Evolutionary conservation across 768 basidiomycete species (phyloP), one percentile per base, ranked within the genome.

Genomic region (Chalciporus pseudorubinellus): DNA sequence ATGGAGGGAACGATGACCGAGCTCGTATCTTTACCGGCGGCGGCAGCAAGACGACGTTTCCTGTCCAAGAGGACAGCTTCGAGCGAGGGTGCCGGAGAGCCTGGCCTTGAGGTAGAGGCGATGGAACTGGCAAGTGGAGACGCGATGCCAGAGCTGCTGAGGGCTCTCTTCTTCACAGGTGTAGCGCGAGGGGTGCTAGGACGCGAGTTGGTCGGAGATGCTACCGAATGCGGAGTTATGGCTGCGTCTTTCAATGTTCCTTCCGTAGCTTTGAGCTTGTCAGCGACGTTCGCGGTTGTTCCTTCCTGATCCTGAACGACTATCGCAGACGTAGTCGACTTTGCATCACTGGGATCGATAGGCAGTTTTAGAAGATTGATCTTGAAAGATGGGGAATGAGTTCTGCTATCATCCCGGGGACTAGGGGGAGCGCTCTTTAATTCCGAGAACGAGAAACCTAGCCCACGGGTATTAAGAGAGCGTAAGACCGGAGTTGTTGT

Each of bases 11-110:
- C 16, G n/a, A 12, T 45, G n/a, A 12, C 44, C 16, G 56, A 10
- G 8, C 51, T 39, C 1, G 18, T 28, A 31, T 61, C 64, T 49
- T 50, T 61, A 20, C 61, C 64, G 33, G 50, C 45, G 26, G 66
- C 64, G 1, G 62, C 63, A 12, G 53, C 62, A 24, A 77, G 52
- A 43, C 86, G 78, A 39, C 85, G 79, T 56, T 79, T 86, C 59
- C 87, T 79, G 48, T 87, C 84, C 47, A 85, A 63, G 39, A 87
- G 61, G 39, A 88, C 75, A 1, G 85, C 85, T 61, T 88, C 87
- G 14, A 88, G 72, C 29, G 84, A 77, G 10, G 80, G 76, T 4
- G 75, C 73, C n/a, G 82, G 80, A 6, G 80, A 77, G 7, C 68
- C 57, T 53, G 72, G 71, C 11, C 74, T 71, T 9, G 75, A 66